Conservation (phyloP, 805 yeast genomes). For the Candida insectorum region DNA sequence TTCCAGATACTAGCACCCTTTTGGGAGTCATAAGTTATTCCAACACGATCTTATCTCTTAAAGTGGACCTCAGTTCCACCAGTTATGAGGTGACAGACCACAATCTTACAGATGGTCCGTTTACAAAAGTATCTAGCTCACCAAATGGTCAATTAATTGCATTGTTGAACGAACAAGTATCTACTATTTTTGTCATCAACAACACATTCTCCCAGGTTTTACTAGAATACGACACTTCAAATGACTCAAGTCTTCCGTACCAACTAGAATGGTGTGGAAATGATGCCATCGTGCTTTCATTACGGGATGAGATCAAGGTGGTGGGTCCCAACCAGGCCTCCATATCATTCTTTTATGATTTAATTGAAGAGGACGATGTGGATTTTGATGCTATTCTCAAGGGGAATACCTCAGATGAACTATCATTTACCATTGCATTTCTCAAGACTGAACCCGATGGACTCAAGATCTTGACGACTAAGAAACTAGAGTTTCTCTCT, state of each 20-base stretch:
- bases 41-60: slow-evolving; percentile 23
- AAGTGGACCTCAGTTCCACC: slow-evolving; percentile 18
- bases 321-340: slow-evolving; percentile 68
- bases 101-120: slow-evolving; percentile 48
- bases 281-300: slow-evolving; percentile 69
- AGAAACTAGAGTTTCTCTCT: slow-evolving; percentile 57
- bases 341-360: slow-evolving; percentile 50
- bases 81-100: slow-evolving; percentile 32
- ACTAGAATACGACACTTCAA: slow-evolving; percentile 42
- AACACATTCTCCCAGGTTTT: slow-evolving; percentile 42
- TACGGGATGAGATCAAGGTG: slow-evolving; percentile 61
- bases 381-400: slow-evolving; percentile 22
- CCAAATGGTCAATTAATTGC: slow-evolving; percentile 59
- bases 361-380: slow-evolving; percentile 26
- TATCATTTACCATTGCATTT: slow-evolving; percentile 33
- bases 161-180: slow-evolving; percentile 31
- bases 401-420: slow-evolving; percentile 12
- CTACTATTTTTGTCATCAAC: slow-evolving; percentile 50
- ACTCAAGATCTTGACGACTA: slow-evolving; percentile 56
- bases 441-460: slow-evolving; percentile 66
- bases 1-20: background rate
- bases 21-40: slow-evolving; percentile 22
- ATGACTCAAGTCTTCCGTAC: slow-evolving; percentile 36
- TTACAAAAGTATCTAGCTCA: slow-evolving; percentile 39
- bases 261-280: slow-evolving; percentile 80